Conservation (phyloP, 495 filamentous ascomycete species). For the Penicillium crystallinum region DNA sequence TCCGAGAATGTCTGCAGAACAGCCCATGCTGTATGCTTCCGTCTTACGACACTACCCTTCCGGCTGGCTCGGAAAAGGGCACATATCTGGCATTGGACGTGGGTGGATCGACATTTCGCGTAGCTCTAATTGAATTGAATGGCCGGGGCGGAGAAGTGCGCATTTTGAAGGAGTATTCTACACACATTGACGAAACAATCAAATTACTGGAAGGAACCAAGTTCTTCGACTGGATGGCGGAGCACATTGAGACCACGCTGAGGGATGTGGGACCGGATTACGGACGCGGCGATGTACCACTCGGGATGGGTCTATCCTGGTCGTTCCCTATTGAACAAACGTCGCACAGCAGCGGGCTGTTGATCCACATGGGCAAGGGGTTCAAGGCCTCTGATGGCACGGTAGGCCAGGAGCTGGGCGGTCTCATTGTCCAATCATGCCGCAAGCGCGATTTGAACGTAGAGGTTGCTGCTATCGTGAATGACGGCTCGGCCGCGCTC, state of each 20-base stretch:
- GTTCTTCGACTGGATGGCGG: conserved; percentile 70
- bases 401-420: conserved; percentile 53
- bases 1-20: conserved; percentile 46
- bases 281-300: conserved; percentile 30
- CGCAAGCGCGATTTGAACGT: conserved; percentile 44
- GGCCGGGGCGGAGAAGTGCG: conserved; percentile 47
- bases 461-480: conserved; percentile 68
- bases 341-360: conserved; percentile 50
- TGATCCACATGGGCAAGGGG: conserved; percentile 64
- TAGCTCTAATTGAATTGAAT: conserved; percentile 54
- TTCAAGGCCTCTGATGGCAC: conserved; percentile 55
- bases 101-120: conserved; percentile 62
- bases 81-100: conserved; percentile 61
- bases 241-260: conserved; percentile 52
- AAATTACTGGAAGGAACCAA: conserved; percentile 47
- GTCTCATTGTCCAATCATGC: conserved; percentile 55
- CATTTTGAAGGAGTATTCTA: conserved; percentile 46
- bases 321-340: conserved; percentile 65
- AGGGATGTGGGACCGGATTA: conserved; percentile 34
- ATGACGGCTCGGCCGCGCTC: conserved; percentile 78
- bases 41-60: conserved; percentile 59
- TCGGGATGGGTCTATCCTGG: conserved; percentile 62
- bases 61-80: conserved; percentile 55
- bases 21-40: conserved; percentile 61
- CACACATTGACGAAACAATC: conserved; percentile 50